phyloP scores from a whole-genome alignment of 257 asterid species.

The Nemophila menziesii region DNA sequence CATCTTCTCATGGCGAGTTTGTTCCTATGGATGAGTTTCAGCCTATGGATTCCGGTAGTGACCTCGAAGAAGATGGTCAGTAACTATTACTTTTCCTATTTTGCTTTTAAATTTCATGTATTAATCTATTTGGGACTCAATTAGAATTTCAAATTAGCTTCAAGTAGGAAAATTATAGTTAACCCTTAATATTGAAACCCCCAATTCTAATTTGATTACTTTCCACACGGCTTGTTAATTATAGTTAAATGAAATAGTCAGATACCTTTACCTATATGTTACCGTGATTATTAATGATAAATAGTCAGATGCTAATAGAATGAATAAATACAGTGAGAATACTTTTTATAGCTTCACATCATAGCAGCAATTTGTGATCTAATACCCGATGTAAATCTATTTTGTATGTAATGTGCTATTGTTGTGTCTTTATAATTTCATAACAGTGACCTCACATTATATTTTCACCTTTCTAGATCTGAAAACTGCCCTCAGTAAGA shows the following conservation, averaged over 20 bases:
- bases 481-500: slow-evolving; percentile 82
- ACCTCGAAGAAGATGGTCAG: slow-evolving; percentile 90
- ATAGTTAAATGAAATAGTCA: too few species aligned
- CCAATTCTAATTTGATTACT: too few species aligned
- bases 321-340: too few species aligned
- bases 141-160: neutral
- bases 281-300: too few species aligned
- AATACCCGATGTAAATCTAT: neutral
- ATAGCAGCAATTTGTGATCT: slow-evolving; percentile 1
- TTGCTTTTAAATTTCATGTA: neutral
- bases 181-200: too few species aligned
- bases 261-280: too few species aligned
- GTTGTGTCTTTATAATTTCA: neutral
- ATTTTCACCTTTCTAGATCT: slow-evolving; percentile 37
- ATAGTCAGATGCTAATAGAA: too few species aligned
- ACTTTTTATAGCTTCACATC: neutral
- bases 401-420: neutral
- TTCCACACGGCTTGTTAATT: too few species aligned
- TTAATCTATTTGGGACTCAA: neutral
- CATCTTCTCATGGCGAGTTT: slow-evolving; percentile 2
- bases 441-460: slow-evolving; percentile 6
- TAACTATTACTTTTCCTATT: neutral
- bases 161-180: too few species aligned
- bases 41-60: slow-evolving; percentile 69
- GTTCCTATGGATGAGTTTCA: slow-evolving; percentile 37